Base-by-base conservation (phyloP, 768 basidiomycete genomes). In the Rhodotorula sphaerocarpa region DNA sequence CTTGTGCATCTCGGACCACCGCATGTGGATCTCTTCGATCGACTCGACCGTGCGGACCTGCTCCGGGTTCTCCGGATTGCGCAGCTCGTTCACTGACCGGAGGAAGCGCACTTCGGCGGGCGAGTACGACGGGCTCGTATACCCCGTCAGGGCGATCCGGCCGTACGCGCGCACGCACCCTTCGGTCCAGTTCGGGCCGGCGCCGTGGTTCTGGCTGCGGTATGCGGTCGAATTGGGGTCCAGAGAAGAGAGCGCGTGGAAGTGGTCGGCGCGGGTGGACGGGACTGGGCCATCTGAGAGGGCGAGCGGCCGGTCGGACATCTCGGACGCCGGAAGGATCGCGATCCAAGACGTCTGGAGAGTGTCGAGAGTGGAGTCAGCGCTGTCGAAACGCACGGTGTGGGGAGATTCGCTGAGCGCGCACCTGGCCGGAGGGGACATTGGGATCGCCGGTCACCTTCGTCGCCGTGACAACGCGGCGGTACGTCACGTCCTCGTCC, bases 391-490 rank as follows among this genome's bases (percentile, higher is more conserved):
- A 23, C 5, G 7, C 16, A 39, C 11, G 27, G 9, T 12, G 10
- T 28, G 9, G 6, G 9, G 36, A 34, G 39, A 42, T 23, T 9
- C n/a, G 45, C 10, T n/a, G 18, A 11, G 14, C 14, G 20, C 48
- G 48, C 48, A 50, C 31, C 48, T 68, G 59, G 0, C 67, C 67
- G 3, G 63, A 53, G 21, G 63, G 63, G 12, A 69, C 67, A 60
- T 69, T 69, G 20, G 55, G 23, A 30, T 69, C 67, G 27, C 67
- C 67, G 0, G 67, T 69, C 11, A 65, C 48, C 20, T 69, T 69
- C 28, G 67, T 69, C 41, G 59, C 63, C 14, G 55, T 59, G 7
- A 63, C 20, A 21, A 55, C 46, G 7, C 52, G 52, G 14, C 25
- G 44, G 30, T n/a, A 56, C 15, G 23, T 10, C 1, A 7, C 23